Base-by-base conservation (phyloP, 2,329 filamentous ascomycete species). In the Diaporthe velutina region DNA sequence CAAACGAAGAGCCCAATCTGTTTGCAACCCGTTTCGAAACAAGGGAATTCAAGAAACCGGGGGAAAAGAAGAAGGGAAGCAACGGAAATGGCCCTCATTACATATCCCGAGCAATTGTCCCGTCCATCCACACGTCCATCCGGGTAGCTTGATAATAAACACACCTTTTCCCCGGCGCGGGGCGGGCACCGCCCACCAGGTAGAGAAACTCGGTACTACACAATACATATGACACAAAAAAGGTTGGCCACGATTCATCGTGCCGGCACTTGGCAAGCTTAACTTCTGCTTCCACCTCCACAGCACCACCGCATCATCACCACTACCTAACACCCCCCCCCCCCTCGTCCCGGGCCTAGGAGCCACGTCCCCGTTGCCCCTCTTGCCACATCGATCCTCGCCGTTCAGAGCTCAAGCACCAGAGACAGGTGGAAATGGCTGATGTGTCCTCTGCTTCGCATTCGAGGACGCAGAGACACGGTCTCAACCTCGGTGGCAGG, bases 171-270 rank as follows among this genome's bases (percentile, higher is more conserved):
- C 28, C 61, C 30, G 61, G 61, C 61, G 61, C 61, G 61, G 61
- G 61, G 61, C 61, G 61, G 61, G n/a, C 28, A 28, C 45, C 30
- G 42, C 60, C 28, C 60, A 7, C 40, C 40, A 66, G 2, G 15
- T 4, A 50, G 42, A 50, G 42, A 52, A 38, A 38, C 22, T 67
- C 42, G 64, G 64, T 67, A 52, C 64, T 67, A 52, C 64, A 50
- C 64, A 67, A 67, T 67, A 67, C 64, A 68, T 28, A 40, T 54
- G 64, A 40, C 64, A 68, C 64, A 52, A 68, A 66, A 66, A 40
- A 68, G 64, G 64, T 68, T 68, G 64, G 33, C 64, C n/a, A 68
- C 64, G 64, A 54, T 68, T 68, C 64, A 54, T 33, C 48, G 48
- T 28, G 48, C 33, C 45, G 64, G 64, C 48, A 68, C 48, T 68